Evolutionary conservation across 352 stramenopile genomes (phyloP), one percentile per base, ranked within the genome.

Genomic region (Phytophthora hybrid): DNA sequence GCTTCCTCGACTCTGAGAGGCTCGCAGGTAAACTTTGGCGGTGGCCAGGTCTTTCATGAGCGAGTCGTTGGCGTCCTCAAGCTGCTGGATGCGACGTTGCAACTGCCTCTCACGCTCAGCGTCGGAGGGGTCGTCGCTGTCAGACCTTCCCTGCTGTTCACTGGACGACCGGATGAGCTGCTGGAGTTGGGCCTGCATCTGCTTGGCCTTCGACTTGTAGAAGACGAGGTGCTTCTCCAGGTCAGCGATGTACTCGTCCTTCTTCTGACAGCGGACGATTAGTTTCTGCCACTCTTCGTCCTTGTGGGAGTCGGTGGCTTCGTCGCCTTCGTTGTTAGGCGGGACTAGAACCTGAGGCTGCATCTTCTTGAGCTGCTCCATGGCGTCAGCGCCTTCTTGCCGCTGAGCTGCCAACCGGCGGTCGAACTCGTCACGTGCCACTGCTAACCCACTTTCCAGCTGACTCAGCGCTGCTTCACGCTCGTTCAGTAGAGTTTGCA

Each of bases 121-220:
- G 52, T 85, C 73, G 4, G 53, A 34, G 29, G 39, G 47, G 0
- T 63, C 64, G 4, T 66, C 67, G 11, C 68, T 59, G 5, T 37
- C 39, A 59, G 44, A 18, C 73, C 56, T 52, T 84, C 59, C 47
- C 82, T 89, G 59, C 69, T 82, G 26, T 49, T 85, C 59, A 66
- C 49, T 78, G 26, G 84, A 93, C 46, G 87, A 81, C 0, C 85
- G 83, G 58, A 95, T 93, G 16, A 94, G 78, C 71, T 94, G 85
- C 74, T 93, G 85, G 14, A 95, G 65, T 71, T 96, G 89, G n/a
- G 73, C 63, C 57, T 96, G 89, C 83, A 93, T 91, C 65, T 96
- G 88, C 66, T 96, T 94, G 32, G 88, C 86, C 59, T 96, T 96
- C 18, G 86, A 84, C 63, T 96, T 94, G 85, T 94, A 96, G 59